A percentile compares a stretch with the other conserved stretches of the same genome.
Evolutionary conservation across 805 yeast genomes (phyloP).

Genomic region (Metschnikowia henanensis): DNA sequence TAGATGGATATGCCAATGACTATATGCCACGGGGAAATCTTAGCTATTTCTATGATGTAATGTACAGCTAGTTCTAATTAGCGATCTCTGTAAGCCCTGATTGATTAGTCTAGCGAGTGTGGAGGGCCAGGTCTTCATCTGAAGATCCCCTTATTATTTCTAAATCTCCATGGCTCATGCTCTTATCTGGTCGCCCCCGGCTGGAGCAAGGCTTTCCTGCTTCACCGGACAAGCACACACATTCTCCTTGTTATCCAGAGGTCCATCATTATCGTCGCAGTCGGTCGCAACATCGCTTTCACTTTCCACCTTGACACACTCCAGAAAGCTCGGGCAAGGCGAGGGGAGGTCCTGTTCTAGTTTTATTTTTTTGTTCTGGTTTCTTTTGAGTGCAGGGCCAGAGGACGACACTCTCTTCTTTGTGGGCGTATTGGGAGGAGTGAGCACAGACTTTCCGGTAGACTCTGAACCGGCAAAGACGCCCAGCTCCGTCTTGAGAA

Average conservation of each 20-base stretch:
- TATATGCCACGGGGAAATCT: too few relatives aligned
- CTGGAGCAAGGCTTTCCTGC: neutral
- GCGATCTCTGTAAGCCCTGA: too few relatives aligned
- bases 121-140: too few relatives aligned
- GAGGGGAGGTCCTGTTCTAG: constrained; percentile 27
- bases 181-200: neutral
- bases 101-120: too few relatives aligned
- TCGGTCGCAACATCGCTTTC: constrained; percentile 18
- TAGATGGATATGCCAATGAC: too few relatives aligned
- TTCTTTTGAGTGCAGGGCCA: constrained; percentile 18
- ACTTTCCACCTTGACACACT: constrained; percentile 15
- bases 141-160: too few relatives aligned
- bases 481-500: constrained; percentile 1
- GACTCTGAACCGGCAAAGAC: neutral
- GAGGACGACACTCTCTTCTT: too few relatives aligned
- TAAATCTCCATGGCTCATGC: neutral
- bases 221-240: neutral
- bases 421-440: constrained; percentile 38
- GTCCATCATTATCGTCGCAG: constrained; percentile 14
- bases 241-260: constrained; percentile 9
- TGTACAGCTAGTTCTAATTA: too few relatives aligned
- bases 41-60: too few relatives aligned
- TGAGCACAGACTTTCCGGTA: constrained; percentile 18
- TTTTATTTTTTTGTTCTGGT: constrained; percentile 10
- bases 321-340: constrained; percentile 36